Conservation (phyloP, 2,329 filamentous ascomycete species). For the Claviceps capensis region DNA sequence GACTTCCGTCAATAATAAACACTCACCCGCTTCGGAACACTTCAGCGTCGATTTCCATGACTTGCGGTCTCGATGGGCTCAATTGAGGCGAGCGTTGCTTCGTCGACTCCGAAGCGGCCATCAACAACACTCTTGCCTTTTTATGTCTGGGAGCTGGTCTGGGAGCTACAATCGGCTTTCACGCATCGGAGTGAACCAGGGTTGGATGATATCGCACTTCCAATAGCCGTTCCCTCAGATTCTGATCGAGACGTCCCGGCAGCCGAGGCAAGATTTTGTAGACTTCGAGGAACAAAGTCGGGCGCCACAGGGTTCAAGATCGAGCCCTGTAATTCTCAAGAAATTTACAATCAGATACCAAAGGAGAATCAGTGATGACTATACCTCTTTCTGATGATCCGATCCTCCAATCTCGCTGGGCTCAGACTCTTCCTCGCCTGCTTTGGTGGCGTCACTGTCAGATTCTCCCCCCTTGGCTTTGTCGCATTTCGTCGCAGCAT, state of each 20-base stretch:
- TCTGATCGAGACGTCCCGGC: not conserved
- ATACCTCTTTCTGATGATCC: slow-evolving; percentile 35
- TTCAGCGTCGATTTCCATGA: not conserved
- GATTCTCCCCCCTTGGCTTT: slow-evolving; percentile 11
- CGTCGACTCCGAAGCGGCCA: not conserved
- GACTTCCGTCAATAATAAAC: not conserved
- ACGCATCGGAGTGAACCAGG: not conserved
- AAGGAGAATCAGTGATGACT: not conserved
- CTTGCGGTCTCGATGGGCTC: not conserved
- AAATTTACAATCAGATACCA: slow-evolving; percentile 24
- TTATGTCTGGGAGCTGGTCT: no score
- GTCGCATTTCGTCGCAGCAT: slow-evolving; percentile 20
- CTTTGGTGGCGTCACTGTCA: slow-evolving; percentile 12
- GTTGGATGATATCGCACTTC: not conserved
- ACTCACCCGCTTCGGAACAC: not conserved
- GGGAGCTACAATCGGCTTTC: not conserved
- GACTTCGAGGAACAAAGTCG: slow-evolving; percentile 35
- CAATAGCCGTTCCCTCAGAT: not conserved
- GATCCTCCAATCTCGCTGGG: slow-evolving; percentile 20
- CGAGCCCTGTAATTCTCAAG: slow-evolving; percentile 29
- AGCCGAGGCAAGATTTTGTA: not conserved
- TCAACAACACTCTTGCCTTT: not conserved
- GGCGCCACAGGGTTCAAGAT: slow-evolving; percentile 42
- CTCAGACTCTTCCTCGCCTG: slow-evolving; percentile 9
- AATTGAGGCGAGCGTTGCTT: not conserved